Conservation (phyloP, 2,329 filamentous ascomycete species). For the Claviceps arundinis region DNA sequence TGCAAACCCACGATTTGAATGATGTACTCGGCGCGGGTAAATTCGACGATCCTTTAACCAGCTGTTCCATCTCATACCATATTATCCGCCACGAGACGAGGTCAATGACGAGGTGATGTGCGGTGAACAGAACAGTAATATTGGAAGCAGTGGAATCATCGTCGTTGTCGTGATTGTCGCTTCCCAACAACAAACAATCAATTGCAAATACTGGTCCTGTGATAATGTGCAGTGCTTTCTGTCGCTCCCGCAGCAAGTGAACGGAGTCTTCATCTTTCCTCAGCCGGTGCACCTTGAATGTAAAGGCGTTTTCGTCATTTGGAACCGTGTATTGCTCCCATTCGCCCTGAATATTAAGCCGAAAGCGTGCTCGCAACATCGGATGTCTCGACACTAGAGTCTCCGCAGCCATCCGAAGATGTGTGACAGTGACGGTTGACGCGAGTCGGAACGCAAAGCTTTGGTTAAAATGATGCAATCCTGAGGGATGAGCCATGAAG, state of each 20-base stretch:
- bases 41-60: constrained; percentile 4
- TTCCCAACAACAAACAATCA: neutral
- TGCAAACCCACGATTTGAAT: constrained; percentile 24
- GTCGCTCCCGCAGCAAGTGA: neutral
- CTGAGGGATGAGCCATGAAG: constrained; percentile 3
- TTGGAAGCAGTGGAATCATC: neutral
- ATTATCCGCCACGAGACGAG: constrained; percentile 36
- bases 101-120: constrained; percentile 19
- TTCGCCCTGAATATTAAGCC: neutral
- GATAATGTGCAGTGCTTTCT: neutral
- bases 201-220: neutral
- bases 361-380: constrained; percentile 24
- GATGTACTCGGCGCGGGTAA: constrained; percentile 6
- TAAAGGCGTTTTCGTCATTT: constrained; percentile 6
- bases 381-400: constrained; percentile 17
- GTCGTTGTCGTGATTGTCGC: neutral
- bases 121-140: constrained; percentile 2
- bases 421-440: neutral
- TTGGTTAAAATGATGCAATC: constrained; percentile 29
- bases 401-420: constrained; percentile 9
- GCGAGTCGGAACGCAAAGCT: constrained; percentile 22
- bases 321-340: constrained; percentile 11
- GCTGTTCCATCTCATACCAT: constrained; percentile 8
- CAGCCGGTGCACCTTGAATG: neutral
- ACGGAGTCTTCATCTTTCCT: neutral